A percentile compares a stretch with the other conserved stretches of the same genome.
Evolutionary conservation across 78 protist genomes (phyloP).

Genomic region (Mastigamoeba balamuthi): DNA sequence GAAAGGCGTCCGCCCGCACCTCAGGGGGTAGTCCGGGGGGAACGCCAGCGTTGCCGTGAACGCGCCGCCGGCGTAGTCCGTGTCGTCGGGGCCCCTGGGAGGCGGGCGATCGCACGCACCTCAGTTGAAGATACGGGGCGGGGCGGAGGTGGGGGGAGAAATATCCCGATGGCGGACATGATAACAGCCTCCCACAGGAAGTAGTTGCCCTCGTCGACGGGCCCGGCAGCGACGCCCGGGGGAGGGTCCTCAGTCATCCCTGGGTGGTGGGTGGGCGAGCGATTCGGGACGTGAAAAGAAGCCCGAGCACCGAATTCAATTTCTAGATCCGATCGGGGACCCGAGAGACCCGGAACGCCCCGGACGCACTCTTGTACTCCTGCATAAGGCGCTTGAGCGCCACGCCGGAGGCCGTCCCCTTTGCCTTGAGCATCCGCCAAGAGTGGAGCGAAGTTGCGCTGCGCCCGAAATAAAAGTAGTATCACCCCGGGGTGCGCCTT

Average conservation of each 20-base stretch:
- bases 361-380: neutral
- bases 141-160: too few relatives aligned
- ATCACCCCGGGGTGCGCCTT: too few relatives aligned
- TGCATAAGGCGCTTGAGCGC: neutral
- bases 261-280: too few relatives aligned
- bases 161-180: neutral
- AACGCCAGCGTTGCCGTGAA: constrained; percentile 64
- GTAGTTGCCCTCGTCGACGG: constrained; percentile 62
- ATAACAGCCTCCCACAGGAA: constrained; percentile 78
- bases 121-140: too few relatives aligned
- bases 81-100: constrained; percentile 60
- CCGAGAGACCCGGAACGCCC: neutral
- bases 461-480: too few relatives aligned
- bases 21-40: constrained; percentile 73
- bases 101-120: neutral
- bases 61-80: constrained; percentile 76
- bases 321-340: too few relatives aligned
- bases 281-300: too few relatives aligned
- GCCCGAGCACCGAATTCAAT: too few relatives aligned
- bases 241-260: neutral
- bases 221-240: constrained; percentile 55
- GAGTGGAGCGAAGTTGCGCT: too few relatives aligned
- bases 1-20: neutral
- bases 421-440: too few relatives aligned
- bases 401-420: too few relatives aligned